Evolutionary conservation across 2,329 filamentous ascomycete species (phyloP), one percentile per base, ranked within the genome.

Genomic region (Colletotrichum camelliae): DNA sequence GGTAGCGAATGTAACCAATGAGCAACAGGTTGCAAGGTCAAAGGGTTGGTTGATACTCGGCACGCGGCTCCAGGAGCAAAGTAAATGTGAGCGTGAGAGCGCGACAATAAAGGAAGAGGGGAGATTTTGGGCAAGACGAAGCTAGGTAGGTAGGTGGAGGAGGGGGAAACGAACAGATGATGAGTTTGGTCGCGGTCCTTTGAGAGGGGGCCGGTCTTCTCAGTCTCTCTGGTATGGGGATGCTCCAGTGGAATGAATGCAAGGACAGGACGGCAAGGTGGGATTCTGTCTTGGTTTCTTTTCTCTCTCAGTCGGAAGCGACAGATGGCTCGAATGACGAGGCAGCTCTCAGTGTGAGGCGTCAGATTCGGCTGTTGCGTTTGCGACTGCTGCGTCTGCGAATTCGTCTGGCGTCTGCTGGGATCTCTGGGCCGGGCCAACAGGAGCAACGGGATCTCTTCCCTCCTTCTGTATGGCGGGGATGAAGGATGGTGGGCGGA

Each of bases 151-250:
- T 48, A 67, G 68, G 37, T 24, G 39, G 55, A 35, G 27, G 57
- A 61, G 31, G 48, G 72, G 70, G n/a, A 75, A 58, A 72, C 73
- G 68, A 67, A 72, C 68, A 77, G 55, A 62, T 58, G 67, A 70
- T 66, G 37, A 75, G 61, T 65, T 65, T 67, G 75, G 39, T 60
- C 33, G 70, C 68, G 16, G n/a, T 52, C n/a, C 18, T 64, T 43
- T 64, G 55, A 18, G 35, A 48, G 72, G 62, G 72, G 43, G 27
- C 33, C 62, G 43, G 43, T 43, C 69, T 16, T n/a, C 31, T 64
- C 43, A 52, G 43, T 21, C 43, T 13, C 43, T 52, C 43, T 52
- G n/a, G 43, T 21, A 52, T 48, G 43, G 43, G 43, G 43, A 48
- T 48, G 43, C 58, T 39, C 24, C 57, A 57, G 62, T 55, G 37